Conservation (phyloP, 179 eudicot species). For the Sideroxylon spinosum region DNA sequence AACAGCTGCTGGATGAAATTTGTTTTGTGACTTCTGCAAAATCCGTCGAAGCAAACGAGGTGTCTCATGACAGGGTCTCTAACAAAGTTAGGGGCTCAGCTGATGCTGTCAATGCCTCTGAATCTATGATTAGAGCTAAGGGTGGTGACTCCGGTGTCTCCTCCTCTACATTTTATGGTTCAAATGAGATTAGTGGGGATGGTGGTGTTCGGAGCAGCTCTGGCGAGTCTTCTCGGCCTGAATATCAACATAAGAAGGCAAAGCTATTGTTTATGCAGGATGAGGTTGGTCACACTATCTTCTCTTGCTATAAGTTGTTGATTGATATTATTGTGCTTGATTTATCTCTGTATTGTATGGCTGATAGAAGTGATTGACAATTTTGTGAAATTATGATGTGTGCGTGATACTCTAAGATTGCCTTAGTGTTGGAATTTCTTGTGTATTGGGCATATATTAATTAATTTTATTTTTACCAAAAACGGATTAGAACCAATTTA, state of each 20-base stretch:
- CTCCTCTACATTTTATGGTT: constrained; percentile 22
- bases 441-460: too few species aligned
- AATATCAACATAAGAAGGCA: constrained; percentile 39
- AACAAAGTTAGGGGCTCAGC: constrained; percentile 14
- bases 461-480: too few species aligned
- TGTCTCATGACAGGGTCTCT: constrained; percentile 4
- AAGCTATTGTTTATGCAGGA: constrained; percentile 43
- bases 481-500: too few species aligned
- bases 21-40: constrained; percentile 25
- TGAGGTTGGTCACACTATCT: constrained; percentile 32
- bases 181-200: constrained; percentile 24
- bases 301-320: neutral
- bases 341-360: neutral
- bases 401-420: too few species aligned
- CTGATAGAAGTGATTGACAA: too few species aligned
- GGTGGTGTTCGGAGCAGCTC: constrained; percentile 18
- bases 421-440: too few species aligned
- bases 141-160: constrained; percentile 27
- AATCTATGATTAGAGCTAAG: neutral
- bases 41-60: constrained; percentile 10
- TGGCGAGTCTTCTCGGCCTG: constrained; percentile 26
- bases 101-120: constrained; percentile 8
- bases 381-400: too few species aligned
- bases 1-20: constrained; percentile 53
- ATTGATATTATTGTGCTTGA: neutral